These are phyloP conservation scores for Theileria orientalis DNA, from an alignment of 169 alveolate species.

Conservation along the genomic window DNA sequence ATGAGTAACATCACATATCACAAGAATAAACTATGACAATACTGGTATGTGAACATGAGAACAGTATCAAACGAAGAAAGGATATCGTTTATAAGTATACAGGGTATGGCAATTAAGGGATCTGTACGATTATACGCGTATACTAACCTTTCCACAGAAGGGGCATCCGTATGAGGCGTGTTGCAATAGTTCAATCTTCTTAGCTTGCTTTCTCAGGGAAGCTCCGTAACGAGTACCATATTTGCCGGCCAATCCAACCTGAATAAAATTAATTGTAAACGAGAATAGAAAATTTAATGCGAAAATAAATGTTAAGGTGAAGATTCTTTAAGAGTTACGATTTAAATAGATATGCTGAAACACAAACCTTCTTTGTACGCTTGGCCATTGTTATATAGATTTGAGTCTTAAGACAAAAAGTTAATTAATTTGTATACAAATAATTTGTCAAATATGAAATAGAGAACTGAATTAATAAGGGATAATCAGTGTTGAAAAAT, in stretches of 20 bases:
- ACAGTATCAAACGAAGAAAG: too few species aligned
- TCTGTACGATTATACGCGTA: too few species aligned
- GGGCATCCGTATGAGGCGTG: constrained; percentile 93
- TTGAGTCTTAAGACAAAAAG: not conserved
- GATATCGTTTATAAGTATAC: too few species aligned
- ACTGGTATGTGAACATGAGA: too few species aligned
- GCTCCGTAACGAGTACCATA: constrained; percentile 99
- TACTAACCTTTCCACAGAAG: constrained; percentile 92
- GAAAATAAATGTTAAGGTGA: not conserved
- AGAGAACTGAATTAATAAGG: not conserved
- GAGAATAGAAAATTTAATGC: not conserved
- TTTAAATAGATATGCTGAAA: not conserved
- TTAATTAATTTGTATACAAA: not conserved
- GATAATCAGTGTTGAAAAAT: not conserved
- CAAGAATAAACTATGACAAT: too few species aligned
- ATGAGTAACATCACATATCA: too few species aligned
- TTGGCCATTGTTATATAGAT: constrained; percentile 44
- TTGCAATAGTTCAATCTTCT: constrained; percentile 92
- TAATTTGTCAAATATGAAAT: not conserved
- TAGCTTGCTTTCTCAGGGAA: constrained; percentile 94
- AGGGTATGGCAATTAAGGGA: too few species aligned
- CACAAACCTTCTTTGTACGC: constrained; percentile 65
- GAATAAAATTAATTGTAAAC: not conserved
- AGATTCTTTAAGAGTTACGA: not conserved
- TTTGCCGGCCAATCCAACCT: constrained; percentile 98